Conservation (phyloP, 257 asterid species). For the Sherardia arvensis region DNA sequence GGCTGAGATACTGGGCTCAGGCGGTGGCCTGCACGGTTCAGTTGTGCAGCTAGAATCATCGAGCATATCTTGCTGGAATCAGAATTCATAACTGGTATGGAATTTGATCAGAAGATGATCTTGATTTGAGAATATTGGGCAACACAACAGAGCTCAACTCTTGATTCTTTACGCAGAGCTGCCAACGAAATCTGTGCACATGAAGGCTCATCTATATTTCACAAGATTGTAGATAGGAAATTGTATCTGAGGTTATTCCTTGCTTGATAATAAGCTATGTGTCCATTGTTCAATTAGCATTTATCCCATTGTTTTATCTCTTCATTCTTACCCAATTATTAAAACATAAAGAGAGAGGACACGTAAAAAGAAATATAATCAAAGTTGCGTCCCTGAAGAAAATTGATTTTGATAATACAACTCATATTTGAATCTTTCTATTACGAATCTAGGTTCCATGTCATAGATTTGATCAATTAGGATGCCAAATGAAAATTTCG, state of each 20-base stretch:
- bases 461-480: no score
- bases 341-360: no score
- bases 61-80: neutral
- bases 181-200: slow-evolving; percentile 9
- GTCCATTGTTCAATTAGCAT: no score
- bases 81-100: neutral
- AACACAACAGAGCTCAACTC: neutral
- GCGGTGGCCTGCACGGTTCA: slow-evolving; percentile 34
- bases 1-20: slow-evolving; percentile 41
- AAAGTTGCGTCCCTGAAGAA: no score
- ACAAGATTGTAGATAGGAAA: neutral
- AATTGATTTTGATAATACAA: no score
- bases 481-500: no score
- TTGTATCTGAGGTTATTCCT: neutral
- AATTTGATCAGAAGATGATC: neutral
- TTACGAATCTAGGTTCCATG: no score
- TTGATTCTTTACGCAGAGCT: slow-evolving; percentile 17
- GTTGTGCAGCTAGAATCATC: slow-evolving; percentile 23
- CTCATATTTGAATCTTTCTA: no score
- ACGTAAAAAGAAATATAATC: no score
- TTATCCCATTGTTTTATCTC: no score
- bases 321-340: no score
- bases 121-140: neutral
- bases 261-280: neutral
- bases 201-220: slow-evolving; percentile 15